Evolutionary conservation across 202 grass and related monocot species (phyloP), one percentile per base, ranked within the genome.

Genomic region (Zizania palustris): DNA sequence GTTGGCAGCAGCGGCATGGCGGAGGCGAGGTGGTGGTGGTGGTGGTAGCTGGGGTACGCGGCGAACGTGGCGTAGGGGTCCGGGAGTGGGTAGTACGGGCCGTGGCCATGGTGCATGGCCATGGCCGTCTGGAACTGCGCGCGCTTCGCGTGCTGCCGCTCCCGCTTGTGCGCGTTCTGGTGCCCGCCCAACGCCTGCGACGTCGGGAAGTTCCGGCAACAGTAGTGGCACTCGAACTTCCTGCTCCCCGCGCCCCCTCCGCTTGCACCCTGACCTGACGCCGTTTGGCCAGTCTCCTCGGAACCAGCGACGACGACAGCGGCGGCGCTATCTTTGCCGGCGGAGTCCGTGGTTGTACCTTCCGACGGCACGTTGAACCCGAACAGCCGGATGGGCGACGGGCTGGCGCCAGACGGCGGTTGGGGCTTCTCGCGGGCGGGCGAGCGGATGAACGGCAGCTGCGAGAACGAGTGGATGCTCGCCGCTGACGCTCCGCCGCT

Each of bases 121-220:
- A 95, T 88, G 57, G 88, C 84, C 36, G 77, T 86, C 76, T 91
- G 92, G 82, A 91, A 86, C 71, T 95, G 91, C 0, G 78, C 89
- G n/a, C 91, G 63, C 34, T 91, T 91, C 4, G 92, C 91, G 71
- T 96, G 89, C 74, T 92, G 93, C 9, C 93, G 80, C 85, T 92
- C 90, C 10, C 93, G 87, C 82, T 93, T 93, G 85, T 93, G 91
- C 41, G 91, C 91, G 74, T 93, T 93, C 80, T 93, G 88, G 75
- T 96, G 93, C 0, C 93, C 93, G 3, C 93, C 93, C 59, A 96
- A 83, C 12, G 85, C 91, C 60, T 93, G 91, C 70, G 88, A 90
- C 11, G 91, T 93, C 44, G 91, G 85, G 77, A 93, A 93, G 74
- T 90, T 86, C 75, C 88, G 91, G 85, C 82, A 86, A 73, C 91